A percentile compares a stretch with the other conserved stretches of the same genome.
Evolutionary conservation across 2,329 filamentous ascomycete genomes (phyloP).

Genomic region (Stachybotrys chlorohalonatus): DNA sequence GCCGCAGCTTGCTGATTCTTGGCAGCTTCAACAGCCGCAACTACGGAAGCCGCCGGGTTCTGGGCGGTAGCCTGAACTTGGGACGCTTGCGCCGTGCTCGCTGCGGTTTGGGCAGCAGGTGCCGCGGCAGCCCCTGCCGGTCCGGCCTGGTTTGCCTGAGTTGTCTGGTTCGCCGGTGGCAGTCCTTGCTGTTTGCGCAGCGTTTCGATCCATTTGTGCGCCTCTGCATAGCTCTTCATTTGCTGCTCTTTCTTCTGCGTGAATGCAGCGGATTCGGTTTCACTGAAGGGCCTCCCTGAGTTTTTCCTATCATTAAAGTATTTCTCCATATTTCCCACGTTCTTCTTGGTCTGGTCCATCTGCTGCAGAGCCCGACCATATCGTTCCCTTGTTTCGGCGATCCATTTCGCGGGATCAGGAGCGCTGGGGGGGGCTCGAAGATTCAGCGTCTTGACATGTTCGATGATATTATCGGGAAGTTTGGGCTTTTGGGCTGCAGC

Average conservation of each 20-base stretch:
- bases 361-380: slow-evolving; percentile 39
- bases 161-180: slow-evolving; percentile 14
- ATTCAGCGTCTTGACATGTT: slow-evolving; percentile 37
- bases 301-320: slow-evolving; percentile 31
- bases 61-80: slow-evolving; percentile 14
- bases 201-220: slow-evolving; percentile 36
- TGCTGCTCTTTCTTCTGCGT: slow-evolving; percentile 33
- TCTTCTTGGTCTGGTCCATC: slow-evolving; percentile 37
- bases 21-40: slow-evolving; percentile 34
- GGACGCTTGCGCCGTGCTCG: slow-evolving; percentile 14
- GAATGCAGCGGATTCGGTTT: slow-evolving; percentile 37
- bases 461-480: slow-evolving; percentile 33
- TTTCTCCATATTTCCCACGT: slow-evolving; percentile 32
- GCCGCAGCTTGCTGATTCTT: slow-evolving; percentile 30
- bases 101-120: slow-evolving; percentile 6
- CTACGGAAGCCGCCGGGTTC: slow-evolving; percentile 27
- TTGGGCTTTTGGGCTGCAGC: slow-evolving; percentile 15
- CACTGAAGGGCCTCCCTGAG: slow-evolving; percentile 31
- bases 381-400: slow-evolving; percentile 34
- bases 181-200: slow-evolving; percentile 37
- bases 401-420: slow-evolving; percentile 38
- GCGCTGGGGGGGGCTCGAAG: slow-evolving; percentile 36
- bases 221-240: slow-evolving; percentile 35
- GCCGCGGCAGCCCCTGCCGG: slow-evolving; percentile 7
- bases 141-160: slow-evolving; percentile 9